Percentiles rank a stretch among this genome's conserved stretches.
phyloP scores from a whole-genome alignment of 495 filamentous ascomycete genomes.

The Hyaloscypha hepaticicola region DNA sequence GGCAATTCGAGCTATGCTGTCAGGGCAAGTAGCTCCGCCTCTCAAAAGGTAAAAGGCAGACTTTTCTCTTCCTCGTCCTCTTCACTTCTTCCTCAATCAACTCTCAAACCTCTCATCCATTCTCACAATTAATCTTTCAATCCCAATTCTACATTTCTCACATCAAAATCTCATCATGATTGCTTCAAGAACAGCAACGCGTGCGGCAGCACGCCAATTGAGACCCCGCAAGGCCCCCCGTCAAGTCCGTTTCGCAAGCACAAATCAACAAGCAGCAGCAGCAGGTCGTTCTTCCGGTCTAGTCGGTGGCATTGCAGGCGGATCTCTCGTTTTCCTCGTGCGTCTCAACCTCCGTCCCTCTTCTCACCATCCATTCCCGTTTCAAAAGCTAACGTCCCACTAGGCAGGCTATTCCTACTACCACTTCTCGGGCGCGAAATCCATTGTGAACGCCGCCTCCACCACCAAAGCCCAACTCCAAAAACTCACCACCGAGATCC shows the following conservation, averaged over 20 bases:
- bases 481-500: constrained; percentile 42
- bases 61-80: constrained; percentile 1
- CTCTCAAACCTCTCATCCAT: neutral
- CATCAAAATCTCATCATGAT: constrained; percentile 13
- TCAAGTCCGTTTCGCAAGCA: constrained; percentile 8
- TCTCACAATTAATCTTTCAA: neutral
- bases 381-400: neutral
- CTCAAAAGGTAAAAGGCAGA: neutral
- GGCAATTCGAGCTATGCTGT: neutral
- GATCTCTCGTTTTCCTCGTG: constrained; percentile 28
- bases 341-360: neutral
- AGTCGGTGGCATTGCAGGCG: constrained; percentile 27
- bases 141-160: neutral
- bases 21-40: neutral
- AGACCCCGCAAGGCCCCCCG: neutral
- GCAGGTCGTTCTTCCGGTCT: constrained; percentile 24
- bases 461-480: constrained; percentile 53
- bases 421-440: constrained; percentile 57
- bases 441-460: constrained; percentile 47
- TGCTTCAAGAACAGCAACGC: constrained; percentile 20
- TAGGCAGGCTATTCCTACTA: constrained; percentile 49
- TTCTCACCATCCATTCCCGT: neutral
- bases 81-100: neutral
- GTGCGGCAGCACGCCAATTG: neutral
- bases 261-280: constrained; percentile 10